Evolutionary conservation across 2,329 filamentous ascomycete genomes (phyloP).

Genomic region (Zalaria sp.): DNA sequence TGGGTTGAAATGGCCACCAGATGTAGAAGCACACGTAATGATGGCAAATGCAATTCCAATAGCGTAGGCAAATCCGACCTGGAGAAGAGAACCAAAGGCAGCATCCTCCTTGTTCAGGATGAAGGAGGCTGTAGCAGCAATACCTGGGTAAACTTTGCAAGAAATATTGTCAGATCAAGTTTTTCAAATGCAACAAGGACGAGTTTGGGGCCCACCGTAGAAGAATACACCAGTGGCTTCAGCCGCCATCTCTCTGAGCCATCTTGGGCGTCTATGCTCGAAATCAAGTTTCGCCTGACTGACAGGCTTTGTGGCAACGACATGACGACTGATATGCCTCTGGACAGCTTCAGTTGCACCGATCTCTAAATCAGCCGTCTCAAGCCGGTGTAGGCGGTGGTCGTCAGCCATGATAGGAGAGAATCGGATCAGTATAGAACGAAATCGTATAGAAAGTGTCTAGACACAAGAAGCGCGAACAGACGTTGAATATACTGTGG

Average conservation of each 20-base stretch:
- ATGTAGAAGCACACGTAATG: conserved; percentile 39
- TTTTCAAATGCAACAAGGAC: conserved; percentile 1
- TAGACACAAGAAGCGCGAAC: no score
- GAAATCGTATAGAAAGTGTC: no score
- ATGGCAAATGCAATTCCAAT: conserved; percentile 46
- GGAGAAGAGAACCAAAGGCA: conserved; percentile 37
- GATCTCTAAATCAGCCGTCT: conserved; percentile 27
- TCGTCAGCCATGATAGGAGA: not conserved
- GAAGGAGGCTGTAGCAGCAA: conserved; percentile 39
- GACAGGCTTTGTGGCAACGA: conserved; percentile 35
- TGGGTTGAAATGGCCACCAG: conserved; percentile 25
- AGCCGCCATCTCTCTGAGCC: conserved; percentile 40
- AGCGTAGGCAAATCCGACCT: conserved; percentile 42
- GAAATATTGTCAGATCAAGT: not conserved
- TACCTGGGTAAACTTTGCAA: conserved; percentile 28
- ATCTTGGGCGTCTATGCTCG: conserved; percentile 37
- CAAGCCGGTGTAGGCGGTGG: not conserved
- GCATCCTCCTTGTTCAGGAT: conserved; percentile 30
- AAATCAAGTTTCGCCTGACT: conserved; percentile 41
- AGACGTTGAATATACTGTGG: no score
- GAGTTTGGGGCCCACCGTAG: conserved; percentile 25
- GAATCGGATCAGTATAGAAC: no score
- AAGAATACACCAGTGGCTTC: conserved; percentile 46
- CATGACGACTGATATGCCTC: conserved; percentile 34
- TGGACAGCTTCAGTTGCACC: conserved; percentile 40